Conservation (phyloP, 2,329 filamentous ascomycete species). For the Monilinia fructicola region DNA sequence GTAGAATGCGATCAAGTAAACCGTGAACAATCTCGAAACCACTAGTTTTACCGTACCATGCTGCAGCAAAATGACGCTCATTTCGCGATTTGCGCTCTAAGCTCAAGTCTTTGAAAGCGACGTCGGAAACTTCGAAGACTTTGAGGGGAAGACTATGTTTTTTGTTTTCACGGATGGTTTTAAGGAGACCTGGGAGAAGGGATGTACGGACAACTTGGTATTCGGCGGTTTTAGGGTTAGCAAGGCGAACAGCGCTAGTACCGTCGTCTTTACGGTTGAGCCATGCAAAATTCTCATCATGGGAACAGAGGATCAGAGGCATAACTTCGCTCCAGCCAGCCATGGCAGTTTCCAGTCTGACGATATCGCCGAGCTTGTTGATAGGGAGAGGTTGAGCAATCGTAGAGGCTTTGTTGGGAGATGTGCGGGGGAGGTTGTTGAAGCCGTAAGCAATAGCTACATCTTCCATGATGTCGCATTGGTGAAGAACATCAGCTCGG, state of each 20-base stretch:
- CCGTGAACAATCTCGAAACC: constrained; percentile 97
- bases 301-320: constrained; percentile 92
- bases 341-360: constrained; percentile 86
- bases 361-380: constrained; percentile 93
- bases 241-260: constrained; percentile 76
- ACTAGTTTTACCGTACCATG: constrained; percentile 89
- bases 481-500: constrained; percentile 89
- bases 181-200: constrained; percentile 81
- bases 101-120: constrained; percentile 82
- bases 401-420: constrained; percentile 81
- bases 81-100: constrained; percentile 86
- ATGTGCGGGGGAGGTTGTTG: constrained; percentile 87
- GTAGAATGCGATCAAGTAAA: constrained; percentile 84
- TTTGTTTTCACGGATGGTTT: constrained; percentile 93
- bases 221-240: constrained; percentile 89
- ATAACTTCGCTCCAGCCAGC: constrained; percentile 96
- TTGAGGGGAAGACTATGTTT: constrained; percentile 84
- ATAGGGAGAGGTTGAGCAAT: constrained; percentile 83
- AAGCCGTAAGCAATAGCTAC: constrained; percentile 96
- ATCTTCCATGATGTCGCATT: constrained; percentile 99
- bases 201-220: constrained; percentile 92
- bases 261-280: constrained; percentile 88
- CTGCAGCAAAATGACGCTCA: constrained; percentile 92
- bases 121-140: constrained; percentile 88
- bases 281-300: constrained; percentile 97